A percentile compares a stretch with the other conserved stretches of the same genome.
phyloP scores from a whole-genome alignment of 805 yeast genomes.

The Komagataella pseudopastoris region DNA sequence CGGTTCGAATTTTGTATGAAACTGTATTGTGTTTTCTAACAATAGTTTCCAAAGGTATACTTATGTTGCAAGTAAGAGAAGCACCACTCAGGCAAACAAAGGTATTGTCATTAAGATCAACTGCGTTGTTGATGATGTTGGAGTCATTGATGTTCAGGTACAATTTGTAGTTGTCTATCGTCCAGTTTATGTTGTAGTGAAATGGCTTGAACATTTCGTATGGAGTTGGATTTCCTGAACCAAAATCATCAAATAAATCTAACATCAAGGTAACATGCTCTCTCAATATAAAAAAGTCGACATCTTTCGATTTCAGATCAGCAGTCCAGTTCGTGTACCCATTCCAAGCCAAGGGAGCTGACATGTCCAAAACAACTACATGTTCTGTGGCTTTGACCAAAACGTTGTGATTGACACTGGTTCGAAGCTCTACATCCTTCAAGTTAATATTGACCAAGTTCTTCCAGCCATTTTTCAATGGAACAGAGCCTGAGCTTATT shows the following conservation, averaged over 20 bases:
- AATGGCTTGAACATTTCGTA: constrained; percentile 73
- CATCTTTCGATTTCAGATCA: constrained; percentile 32
- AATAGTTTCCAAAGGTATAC: constrained; percentile 47
- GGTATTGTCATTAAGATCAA: constrained; percentile 71
- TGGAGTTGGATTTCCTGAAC: constrained; percentile 54
- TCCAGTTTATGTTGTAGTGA: constrained; percentile 48
- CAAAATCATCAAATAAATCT: constrained; percentile 67
- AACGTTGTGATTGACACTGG: constrained; percentile 85
- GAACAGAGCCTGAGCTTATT: constrained; percentile 33
- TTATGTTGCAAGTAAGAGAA: constrained; percentile 27
- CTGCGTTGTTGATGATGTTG: constrained; percentile 80
- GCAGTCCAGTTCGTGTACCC: constrained; percentile 62
- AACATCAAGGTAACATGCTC: constrained; percentile 69
- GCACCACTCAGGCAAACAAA: constrained; percentile 66
- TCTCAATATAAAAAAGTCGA: constrained; percentile 53
- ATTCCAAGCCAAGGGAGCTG: constrained; percentile 77
- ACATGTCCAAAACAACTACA: constrained; percentile 37
- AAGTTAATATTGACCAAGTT: constrained; percentile 34
- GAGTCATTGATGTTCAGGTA: constrained; percentile 74
- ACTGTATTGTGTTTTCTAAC: constrained; percentile 38
- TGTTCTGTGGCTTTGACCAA: constrained; percentile 51
- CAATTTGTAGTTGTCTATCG: constrained; percentile 38
- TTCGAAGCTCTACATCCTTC: constrained; percentile 44
- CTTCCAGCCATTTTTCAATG: constrained; percentile 41
- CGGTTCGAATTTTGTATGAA: constrained; percentile 37